Evolutionary conservation across 164 flowering plant species (phyloP), one percentile per base, ranked within the genome.

Genomic region (Vitis vinifera): DNA sequence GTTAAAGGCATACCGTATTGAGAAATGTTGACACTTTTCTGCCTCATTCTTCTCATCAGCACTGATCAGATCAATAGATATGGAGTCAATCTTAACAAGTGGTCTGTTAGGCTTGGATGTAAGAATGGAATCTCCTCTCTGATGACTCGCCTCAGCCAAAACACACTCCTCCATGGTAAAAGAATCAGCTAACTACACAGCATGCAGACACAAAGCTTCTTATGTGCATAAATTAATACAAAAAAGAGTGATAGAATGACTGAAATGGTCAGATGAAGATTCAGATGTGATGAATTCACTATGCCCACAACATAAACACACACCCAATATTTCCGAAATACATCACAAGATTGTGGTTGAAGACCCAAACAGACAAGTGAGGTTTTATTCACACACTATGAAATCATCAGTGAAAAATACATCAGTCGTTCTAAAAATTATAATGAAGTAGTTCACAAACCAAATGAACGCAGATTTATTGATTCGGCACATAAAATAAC

Each of bases 1-100:
- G 17, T 19, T 19, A 48, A 56, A 62, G 50, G 59, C 85, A 81
- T 73, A 86, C 92, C 92, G 83, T 52, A 88, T 82, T 0, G 89
- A 84, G 59, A 88, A 88, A 66, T 88, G 89, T 23, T 76, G 71
- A 68, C 89, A 88, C 19, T 65, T 77, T 50, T 52, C 73, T 10
- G 49, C 55, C 55, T 76, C 73, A 50, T 16, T 64, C 67, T 62
- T 73, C 49, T 75, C 81, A 68, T 47, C 53, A 52, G 66, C 70
- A 72, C 37, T 47, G 8, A 19, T 65, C n/a, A 81, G 74, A 75
- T 84, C 86, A 65, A 74, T 74, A 44, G 80, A 77, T 74, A 80
- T 77, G 9, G 81, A 80, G 59, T 76, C 77, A 73, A 73, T 78
- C 78, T 71, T 70, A n/a, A 78, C 68, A 23, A 73, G 55, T 19